These are phyloP conservation scores for Tephrocybe sp. DNA, from an alignment of 768 basidiomycete species.

Conservation along the genomic window DNA sequence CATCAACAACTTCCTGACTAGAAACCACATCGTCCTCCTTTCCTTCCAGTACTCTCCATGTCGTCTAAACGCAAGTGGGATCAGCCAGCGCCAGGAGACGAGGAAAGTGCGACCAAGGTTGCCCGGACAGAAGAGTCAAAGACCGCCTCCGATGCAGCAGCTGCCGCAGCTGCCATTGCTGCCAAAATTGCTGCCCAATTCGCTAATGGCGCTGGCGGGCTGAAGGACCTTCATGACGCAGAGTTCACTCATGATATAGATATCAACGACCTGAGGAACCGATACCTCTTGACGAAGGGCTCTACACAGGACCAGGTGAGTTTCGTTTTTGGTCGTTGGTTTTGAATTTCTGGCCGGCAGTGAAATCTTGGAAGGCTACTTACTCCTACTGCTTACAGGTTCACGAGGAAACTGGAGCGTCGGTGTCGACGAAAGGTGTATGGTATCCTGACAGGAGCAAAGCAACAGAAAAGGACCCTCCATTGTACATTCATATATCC, in stretches of 20 bases:
- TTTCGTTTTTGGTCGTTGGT: neutral
- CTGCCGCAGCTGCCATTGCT: constrained; percentile 79
- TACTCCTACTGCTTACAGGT: constrained; percentile 51
- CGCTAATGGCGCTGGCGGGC: constrained; percentile 39
- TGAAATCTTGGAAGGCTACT: neutral
- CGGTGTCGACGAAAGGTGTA: constrained; percentile 88
- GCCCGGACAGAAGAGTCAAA: constrained; percentile 53
- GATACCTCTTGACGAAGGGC: constrained; percentile 93
- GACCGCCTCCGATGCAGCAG: constrained; percentile 67
- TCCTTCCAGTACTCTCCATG: constrained; percentile 33
- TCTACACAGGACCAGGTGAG: constrained; percentile 88
- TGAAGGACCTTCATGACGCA: constrained; percentile 70
- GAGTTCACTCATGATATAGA: constrained; percentile 92
- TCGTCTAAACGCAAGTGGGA: constrained; percentile 86
- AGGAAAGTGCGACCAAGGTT: constrained; percentile 40
- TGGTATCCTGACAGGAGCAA: constrained; percentile 95
- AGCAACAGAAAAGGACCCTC: constrained; percentile 90
- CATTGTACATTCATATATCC: constrained; percentile 91
- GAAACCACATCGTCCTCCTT: neutral
- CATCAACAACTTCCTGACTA: constrained; percentile 4
- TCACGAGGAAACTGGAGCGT: constrained; percentile 88
- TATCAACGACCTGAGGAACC: constrained; percentile 94
- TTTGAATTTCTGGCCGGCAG: neutral
- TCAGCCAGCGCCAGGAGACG: constrained; percentile 53
- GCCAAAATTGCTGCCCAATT: constrained; percentile 95